Conservation (phyloP, 1,139 yeast genomes). For the Geotrichum bryndzae region DNA sequence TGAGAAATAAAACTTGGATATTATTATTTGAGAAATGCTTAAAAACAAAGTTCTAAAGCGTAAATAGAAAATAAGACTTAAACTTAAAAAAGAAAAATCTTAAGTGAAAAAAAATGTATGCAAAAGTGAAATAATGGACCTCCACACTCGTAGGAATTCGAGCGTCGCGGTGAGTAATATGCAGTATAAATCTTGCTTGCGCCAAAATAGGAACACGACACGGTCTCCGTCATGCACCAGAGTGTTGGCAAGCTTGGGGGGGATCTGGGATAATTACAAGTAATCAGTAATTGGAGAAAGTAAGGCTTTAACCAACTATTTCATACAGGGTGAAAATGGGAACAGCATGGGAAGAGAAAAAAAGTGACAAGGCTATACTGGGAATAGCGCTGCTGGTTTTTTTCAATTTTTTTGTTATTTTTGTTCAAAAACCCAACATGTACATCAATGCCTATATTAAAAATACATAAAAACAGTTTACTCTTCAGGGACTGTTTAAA, state of each 20-base stretch:
- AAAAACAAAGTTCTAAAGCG: neutral
- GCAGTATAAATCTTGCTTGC: slow-evolving; percentile 79
- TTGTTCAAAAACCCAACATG: slow-evolving; percentile 12
- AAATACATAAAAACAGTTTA: slow-evolving; percentile 18
- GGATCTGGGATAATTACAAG: neutral
- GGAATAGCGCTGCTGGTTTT: neutral
- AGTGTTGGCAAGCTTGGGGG: slow-evolving; percentile 78
- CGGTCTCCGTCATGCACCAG: slow-evolving; percentile 58
- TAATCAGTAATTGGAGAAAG: neutral
- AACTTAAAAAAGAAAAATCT: neutral
- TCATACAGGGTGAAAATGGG: neutral
- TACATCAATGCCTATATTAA: slow-evolving; percentile 23
- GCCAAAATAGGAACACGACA: slow-evolving; percentile 82
- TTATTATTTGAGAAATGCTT: neutral
- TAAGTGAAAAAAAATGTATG: neutral
- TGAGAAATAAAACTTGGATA: too few species aligned
- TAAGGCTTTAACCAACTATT: neutral
- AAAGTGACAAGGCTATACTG: neutral
- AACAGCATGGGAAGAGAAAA: neutral
- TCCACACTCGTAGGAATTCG: slow-evolving; percentile 39
- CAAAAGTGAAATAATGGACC: slow-evolving; percentile 44
- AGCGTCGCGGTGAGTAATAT: slow-evolving; percentile 66
- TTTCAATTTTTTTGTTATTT: slow-evolving; percentile 6
- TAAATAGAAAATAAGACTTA: neutral
- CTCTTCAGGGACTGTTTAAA: slow-evolving; percentile 19